Percentiles rank a stretch among this genome's conserved stretches.
These are phyloP conservation scores for Solanum dulcamara DNA, from an alignment of 257 asterid genomes.

Conservation along the genomic window DNA sequence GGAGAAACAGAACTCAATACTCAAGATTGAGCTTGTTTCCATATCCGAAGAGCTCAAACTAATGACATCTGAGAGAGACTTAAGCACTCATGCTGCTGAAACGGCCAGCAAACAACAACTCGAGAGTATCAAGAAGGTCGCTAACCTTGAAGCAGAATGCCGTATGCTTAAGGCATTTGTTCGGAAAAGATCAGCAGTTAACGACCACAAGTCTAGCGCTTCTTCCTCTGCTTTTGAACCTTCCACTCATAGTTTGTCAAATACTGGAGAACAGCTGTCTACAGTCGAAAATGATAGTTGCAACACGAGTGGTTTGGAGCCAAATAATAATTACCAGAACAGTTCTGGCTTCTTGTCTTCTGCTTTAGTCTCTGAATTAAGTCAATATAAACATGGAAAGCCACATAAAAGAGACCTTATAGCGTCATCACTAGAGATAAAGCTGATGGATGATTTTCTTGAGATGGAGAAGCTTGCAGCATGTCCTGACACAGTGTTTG, in stretches of 20 bases:
- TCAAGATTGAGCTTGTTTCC: constrained; percentile 38
- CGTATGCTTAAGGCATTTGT: constrained; percentile 44
- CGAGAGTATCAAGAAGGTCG: constrained; percentile 45
- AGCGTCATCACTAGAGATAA: constrained; percentile 37
- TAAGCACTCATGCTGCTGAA: constrained; percentile 63
- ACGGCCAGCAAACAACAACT: constrained; percentile 73
- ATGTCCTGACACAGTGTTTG: constrained; percentile 1
- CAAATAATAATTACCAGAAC: constrained; percentile 5
- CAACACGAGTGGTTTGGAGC: constrained; percentile 24
- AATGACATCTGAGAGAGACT: constrained; percentile 43
- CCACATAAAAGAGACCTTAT: constrained; percentile 19
- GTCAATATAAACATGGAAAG: constrained; percentile 16
- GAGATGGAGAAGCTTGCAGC: constrained; percentile 86
- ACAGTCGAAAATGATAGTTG: constrained; percentile 16
- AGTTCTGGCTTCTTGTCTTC: neutral
- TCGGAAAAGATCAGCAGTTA: constrained; percentile 22
- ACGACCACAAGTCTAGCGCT: constrained; percentile 29
- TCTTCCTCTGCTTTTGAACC: constrained; percentile 38
- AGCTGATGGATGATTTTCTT: constrained; percentile 72
- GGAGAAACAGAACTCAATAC: constrained; percentile 34
- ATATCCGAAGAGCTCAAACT: constrained; percentile 45
- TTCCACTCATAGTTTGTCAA: constrained; percentile 50
- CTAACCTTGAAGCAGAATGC: constrained; percentile 78
- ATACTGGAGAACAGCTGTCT: constrained; percentile 36
- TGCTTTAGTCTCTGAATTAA: constrained; percentile 6